phyloP scores from a whole-genome alignment of 768 basidiomycete species.

The Kondoa subrosea region DNA sequence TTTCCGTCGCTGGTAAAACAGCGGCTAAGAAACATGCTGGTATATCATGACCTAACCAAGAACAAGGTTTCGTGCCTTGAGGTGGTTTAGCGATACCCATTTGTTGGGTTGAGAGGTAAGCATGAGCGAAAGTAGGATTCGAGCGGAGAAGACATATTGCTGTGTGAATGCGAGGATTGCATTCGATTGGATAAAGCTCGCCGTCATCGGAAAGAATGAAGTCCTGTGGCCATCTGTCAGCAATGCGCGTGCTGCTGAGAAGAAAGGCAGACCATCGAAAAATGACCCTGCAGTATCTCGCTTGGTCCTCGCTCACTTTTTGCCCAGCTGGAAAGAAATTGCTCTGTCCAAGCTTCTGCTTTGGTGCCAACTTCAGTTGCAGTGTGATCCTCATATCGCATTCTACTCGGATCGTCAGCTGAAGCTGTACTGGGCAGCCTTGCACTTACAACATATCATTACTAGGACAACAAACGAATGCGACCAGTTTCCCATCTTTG shows the following conservation, averaged over 20 bases:
- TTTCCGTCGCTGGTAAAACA: conserved; percentile 23
- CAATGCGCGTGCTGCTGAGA: neutral
- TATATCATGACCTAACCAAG: conserved; percentile 30
- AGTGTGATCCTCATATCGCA: conserved; percentile 32
- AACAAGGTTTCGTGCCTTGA: neutral
- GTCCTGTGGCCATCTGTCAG: conserved; percentile 30
- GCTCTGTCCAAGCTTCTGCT: conserved; percentile 30
- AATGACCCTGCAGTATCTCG: conserved; percentile 28
- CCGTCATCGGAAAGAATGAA: conserved; percentile 31
- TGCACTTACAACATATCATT: conserved; percentile 30
- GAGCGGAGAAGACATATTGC: conserved; percentile 28
- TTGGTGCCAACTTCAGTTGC: conserved; percentile 22
- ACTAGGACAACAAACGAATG: conserved; percentile 32
- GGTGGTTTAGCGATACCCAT: conserved; percentile 5
- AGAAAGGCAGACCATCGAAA: conserved; percentile 13
- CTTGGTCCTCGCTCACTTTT: conserved; percentile 21
- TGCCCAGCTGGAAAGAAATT: conserved; percentile 26
- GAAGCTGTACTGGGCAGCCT: neutral
- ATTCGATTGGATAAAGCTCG: conserved; percentile 32
- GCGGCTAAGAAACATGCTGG: conserved; percentile 28
- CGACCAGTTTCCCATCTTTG: conserved; percentile 29
- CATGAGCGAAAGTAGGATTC: conserved; percentile 8
- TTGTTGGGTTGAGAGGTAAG: conserved; percentile 14
- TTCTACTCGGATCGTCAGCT: conserved; percentile 9
- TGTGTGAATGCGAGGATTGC: conserved; percentile 32